A percentile compares a stretch with the other conserved stretches of the same genome.
Conservation (phyloP, 2,329 filamentous ascomycete genomes). For the Aspergillus awamori region DNA sequence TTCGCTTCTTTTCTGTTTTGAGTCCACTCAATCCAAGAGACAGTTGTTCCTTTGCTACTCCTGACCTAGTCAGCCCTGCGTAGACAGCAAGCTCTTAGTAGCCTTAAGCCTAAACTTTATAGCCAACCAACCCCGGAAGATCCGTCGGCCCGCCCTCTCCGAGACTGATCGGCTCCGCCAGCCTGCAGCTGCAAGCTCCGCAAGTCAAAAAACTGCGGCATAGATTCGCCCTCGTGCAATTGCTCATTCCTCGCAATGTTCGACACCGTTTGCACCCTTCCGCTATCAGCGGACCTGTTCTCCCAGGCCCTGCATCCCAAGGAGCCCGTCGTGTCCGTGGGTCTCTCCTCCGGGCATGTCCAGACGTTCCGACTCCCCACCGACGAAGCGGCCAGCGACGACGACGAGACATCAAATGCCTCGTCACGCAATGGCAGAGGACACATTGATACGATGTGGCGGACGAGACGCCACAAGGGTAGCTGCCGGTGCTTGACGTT, state of each 20-base stretch:
- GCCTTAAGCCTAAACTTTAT: background rate
- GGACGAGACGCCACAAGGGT: conserved; percentile 86
- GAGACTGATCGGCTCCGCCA: conserved; percentile 9
- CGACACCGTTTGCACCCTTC: conserved; percentile 88
- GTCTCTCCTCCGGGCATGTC: conserved; percentile 82
- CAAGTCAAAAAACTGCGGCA: conserved; percentile 8
- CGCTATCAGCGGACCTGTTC: conserved; percentile 84
- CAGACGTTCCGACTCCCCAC: conserved; percentile 77
- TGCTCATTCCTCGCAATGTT: conserved; percentile 63
- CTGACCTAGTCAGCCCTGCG: background rate
- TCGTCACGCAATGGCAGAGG: conserved; percentile 65
- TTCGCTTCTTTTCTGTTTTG: conserved; percentile 2
- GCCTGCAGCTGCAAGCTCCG: conserved; percentile 8
- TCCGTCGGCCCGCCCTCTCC: conserved; percentile 25
- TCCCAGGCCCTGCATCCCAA: conserved; percentile 82
- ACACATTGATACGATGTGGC: conserved; percentile 81
- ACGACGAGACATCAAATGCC: conserved; percentile 47
- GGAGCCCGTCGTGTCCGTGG: conserved; percentile 82
- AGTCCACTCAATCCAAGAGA: background rate
- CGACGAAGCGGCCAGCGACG: conserved; percentile 52
- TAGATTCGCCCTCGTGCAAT: conserved; percentile 2
- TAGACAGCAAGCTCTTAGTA: background rate
- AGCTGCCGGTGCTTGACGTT: conserved; percentile 85
- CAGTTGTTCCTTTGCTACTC: background rate
- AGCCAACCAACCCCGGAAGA: conserved; percentile 21